A percentile compares a stretch with the other conserved stretches of the same genome.
Conservation (phyloP, 2,329 filamentous ascomycete genomes). For the Cadophora sp. region DNA sequence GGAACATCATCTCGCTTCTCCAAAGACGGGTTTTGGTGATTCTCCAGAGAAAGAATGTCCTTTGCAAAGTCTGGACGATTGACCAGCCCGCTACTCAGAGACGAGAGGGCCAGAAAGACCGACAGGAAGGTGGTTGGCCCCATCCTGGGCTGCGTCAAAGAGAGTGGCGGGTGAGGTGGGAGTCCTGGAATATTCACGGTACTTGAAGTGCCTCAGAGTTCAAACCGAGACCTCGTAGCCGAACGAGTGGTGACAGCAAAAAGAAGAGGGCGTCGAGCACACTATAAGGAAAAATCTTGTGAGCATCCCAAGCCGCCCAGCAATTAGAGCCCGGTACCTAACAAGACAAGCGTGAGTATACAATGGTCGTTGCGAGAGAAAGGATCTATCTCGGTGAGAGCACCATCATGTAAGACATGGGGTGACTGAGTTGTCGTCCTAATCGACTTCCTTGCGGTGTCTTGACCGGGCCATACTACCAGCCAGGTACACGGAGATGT, state of each 20-base stretch:
- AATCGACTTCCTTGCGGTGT: conserved; percentile 9
- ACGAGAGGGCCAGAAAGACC: conserved; percentile 12
- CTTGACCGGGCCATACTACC: not conserved
- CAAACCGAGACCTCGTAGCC: not conserved
- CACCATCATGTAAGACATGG: conserved; percentile 4
- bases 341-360: conserved; percentile 2
- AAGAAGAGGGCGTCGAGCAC: not conserved
- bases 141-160: conserved; percentile 3
- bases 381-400: not conserved
- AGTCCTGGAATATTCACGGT: not conserved
- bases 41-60: conserved; percentile 17
- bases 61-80: conserved; percentile 29
- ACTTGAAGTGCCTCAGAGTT: not conserved
- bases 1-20: conserved; percentile 37
- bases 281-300: not conserved
- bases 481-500: conserved; percentile 1
- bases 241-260: not conserved
- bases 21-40: conserved; percentile 13
- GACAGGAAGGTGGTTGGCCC: not conserved
- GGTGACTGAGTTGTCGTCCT: not conserved
- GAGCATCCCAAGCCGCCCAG: not conserved
- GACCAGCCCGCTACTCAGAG: conserved; percentile 13
- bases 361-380: not conserved
- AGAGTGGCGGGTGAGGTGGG: not conserved
- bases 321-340: not conserved